Evolutionary conservation across 768 basidiomycete genomes (phyloP).

Genomic region (Psilocybe sp.): DNA sequence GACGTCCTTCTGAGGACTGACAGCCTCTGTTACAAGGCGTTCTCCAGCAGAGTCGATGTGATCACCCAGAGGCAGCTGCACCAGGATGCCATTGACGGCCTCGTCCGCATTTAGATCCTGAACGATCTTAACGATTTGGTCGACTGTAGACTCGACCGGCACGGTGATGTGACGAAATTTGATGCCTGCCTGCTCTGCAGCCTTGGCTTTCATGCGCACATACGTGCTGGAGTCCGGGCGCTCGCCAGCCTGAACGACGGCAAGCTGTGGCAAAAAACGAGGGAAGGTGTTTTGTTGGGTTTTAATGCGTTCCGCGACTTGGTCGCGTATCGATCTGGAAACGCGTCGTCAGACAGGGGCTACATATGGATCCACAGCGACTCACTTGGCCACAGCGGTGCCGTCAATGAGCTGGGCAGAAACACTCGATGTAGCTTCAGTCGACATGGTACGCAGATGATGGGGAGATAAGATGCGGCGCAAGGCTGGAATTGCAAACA

Average conservation of each 20-base stretch:
- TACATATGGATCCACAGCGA: slow-evolving; percentile 9
- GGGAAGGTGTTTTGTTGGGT: slow-evolving; percentile 64
- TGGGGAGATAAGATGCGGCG: slow-evolving; percentile 33
- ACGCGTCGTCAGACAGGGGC: slow-evolving; percentile 6
- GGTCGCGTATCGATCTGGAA: slow-evolving; percentile 73
- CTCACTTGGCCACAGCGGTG: slow-evolving; percentile 78
- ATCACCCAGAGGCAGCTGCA: slow-evolving; percentile 90
- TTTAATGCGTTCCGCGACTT: slow-evolving; percentile 69
- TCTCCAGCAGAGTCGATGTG: slow-evolving; percentile 82
- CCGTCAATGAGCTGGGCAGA: slow-evolving; percentile 74
- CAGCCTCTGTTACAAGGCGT: slow-evolving; percentile 89
- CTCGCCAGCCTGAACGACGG: slow-evolving; percentile 91
- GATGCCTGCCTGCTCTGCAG: slow-evolving; percentile 92
- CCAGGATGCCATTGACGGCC: slow-evolving; percentile 82
- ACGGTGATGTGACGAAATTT: slow-evolving; percentile 77
- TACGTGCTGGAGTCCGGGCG: slow-evolving; percentile 90
- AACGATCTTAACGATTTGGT: slow-evolving; percentile 75
- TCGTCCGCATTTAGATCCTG: slow-evolving; percentile 82
- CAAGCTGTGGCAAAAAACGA: slow-evolving; percentile 88
- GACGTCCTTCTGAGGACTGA: slow-evolving; percentile 93
- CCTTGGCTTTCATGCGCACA: slow-evolving; percentile 97
- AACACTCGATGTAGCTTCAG: slow-evolving; percentile 18
- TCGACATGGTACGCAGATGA: slow-evolving; percentile 37
- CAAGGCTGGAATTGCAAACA: slow-evolving; percentile 14
- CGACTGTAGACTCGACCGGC: slow-evolving; percentile 64